Percentiles rank a stretch among this genome's conserved stretches.
phyloP scores from a whole-genome alignment of 2,329 filamentous ascomycete genomes.

The Fusarium siculi region DNA sequence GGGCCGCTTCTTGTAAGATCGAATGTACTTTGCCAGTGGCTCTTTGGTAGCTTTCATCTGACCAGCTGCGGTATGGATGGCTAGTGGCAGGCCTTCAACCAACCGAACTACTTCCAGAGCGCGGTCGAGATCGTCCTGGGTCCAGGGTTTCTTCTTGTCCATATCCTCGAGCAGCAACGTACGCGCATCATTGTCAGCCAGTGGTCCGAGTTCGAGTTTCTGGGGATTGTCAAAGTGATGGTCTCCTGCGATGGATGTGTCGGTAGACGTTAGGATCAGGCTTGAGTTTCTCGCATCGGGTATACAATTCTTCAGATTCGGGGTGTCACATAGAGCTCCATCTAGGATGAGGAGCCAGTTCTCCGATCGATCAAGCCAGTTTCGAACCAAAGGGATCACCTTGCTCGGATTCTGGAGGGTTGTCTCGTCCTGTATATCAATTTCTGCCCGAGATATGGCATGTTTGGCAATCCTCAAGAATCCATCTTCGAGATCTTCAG shows the following conservation, averaged over 20 bases:
- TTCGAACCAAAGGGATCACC: conserved; percentile 32
- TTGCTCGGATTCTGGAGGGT: conserved; percentile 23
- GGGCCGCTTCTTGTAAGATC: conserved; percentile 36
- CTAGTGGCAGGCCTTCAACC: conserved; percentile 36
- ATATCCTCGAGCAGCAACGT: conserved; percentile 38
- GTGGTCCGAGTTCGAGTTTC: conserved; percentile 37
- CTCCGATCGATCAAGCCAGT: conserved; percentile 36
- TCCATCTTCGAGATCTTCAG: conserved; percentile 42
- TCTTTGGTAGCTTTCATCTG: conserved; percentile 38
- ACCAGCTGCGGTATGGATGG: conserved; percentile 35
- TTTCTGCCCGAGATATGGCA: conserved; percentile 20
- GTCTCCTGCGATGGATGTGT: conserved; percentile 38
- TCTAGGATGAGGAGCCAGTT: conserved; percentile 43
- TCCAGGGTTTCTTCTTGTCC: conserved; percentile 39
- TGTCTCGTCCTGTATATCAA: conserved; percentile 25
- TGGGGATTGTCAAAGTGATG: conserved; percentile 39
- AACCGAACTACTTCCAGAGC: conserved; percentile 34
- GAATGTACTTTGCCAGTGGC: conserved; percentile 41
- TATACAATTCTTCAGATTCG: conserved; percentile 28
- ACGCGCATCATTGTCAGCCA: conserved; percentile 31
- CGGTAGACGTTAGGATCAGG: conserved; percentile 41
- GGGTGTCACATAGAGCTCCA: conserved; percentile 37
- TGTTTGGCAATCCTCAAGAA: conserved; percentile 39
- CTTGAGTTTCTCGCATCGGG: conserved; percentile 38
- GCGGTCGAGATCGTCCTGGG: conserved; percentile 31